phyloP scores from a whole-genome alignment of 495 filamentous ascomycete genomes.

The Polyplosphaeria fusca region DNA sequence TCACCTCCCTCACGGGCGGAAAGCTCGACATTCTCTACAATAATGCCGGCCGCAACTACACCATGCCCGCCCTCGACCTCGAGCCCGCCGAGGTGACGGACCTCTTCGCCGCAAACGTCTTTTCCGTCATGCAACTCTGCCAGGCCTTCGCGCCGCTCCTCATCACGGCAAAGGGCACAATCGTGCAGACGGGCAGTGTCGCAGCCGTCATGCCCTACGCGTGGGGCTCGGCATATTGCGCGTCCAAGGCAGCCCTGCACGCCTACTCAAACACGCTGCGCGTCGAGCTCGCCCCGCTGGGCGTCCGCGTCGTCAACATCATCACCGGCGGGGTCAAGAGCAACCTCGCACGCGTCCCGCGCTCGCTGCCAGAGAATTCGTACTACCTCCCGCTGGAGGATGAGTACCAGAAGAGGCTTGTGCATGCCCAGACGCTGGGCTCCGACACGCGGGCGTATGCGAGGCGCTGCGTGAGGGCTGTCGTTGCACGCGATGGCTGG shows the following conservation, averaged over 20 bases:
- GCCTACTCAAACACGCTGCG: conserved; percentile 59
- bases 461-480: conserved; percentile 52
- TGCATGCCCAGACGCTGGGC: conserved; percentile 55
- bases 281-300: conserved; percentile 52
- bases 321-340: conserved; percentile 62
- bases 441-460: conserved; percentile 57
- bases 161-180: conserved; percentile 57
- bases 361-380: conserved; percentile 48
- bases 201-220: conserved; percentile 52
- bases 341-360: conserved; percentile 54
- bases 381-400: conserved; percentile 53
- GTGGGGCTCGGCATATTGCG: conserved; percentile 53
- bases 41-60: conserved; percentile 62
- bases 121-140: conserved; percentile 59
- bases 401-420: conserved; percentile 52
- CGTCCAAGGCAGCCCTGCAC: conserved; percentile 63
- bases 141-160: conserved; percentile 57
- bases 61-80: conserved; percentile 58
- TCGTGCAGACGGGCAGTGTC: conserved; percentile 59
- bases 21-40: conserved; percentile 59
- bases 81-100: conserved; percentile 50
- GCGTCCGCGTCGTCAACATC: conserved; percentile 47
- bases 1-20: conserved; percentile 45
- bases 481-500: conserved; percentile 49
- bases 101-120: conserved; percentile 59